Conservation (phyloP, 2,329 filamentous ascomycete species). For the Cladosporium cucumerinum region DNA sequence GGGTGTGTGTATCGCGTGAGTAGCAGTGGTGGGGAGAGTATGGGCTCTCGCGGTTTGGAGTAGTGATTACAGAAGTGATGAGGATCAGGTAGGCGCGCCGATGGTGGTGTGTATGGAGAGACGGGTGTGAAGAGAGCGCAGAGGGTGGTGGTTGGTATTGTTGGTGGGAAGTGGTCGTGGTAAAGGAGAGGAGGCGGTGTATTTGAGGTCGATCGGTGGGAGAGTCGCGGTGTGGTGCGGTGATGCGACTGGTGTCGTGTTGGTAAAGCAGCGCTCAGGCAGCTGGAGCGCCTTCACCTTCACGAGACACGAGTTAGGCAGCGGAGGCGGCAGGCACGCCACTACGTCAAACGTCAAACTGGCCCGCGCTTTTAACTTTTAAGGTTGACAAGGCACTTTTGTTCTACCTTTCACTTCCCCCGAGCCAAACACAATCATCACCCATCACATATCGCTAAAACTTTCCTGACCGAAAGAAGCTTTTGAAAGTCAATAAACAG, state of each 20-base stretch:
- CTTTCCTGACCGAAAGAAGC: not conserved
- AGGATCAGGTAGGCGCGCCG: not conserved
- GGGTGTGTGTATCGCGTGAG: not conserved
- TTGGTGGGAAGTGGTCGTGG: not conserved
- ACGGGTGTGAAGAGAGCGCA: not conserved
- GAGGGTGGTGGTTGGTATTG: not conserved
- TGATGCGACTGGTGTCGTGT: not conserved
- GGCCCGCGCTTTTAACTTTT: slow-evolving; percentile 3
- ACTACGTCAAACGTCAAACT: slow-evolving; percentile 13
- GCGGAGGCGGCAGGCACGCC: slow-evolving; percentile 5
- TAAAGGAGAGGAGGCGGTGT: not conserved
- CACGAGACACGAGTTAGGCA: not conserved
- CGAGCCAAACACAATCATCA: not conserved
- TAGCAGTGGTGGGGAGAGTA: not conserved
- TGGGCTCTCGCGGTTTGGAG: not conserved
- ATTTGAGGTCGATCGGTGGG: not conserved
- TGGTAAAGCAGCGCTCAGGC: not conserved
- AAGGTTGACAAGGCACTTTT: not conserved
- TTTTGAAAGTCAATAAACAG: not conserved
- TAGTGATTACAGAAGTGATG: slow-evolving; percentile 5
- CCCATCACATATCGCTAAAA: not conserved
- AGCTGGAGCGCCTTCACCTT: not conserved
- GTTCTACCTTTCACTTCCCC: not conserved
- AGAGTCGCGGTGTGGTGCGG: not conserved
- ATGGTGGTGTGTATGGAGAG: not conserved